Conservation (phyloP, 2,329 filamentous ascomycete species). For the Colletotrichum liaoningense region DNA sequence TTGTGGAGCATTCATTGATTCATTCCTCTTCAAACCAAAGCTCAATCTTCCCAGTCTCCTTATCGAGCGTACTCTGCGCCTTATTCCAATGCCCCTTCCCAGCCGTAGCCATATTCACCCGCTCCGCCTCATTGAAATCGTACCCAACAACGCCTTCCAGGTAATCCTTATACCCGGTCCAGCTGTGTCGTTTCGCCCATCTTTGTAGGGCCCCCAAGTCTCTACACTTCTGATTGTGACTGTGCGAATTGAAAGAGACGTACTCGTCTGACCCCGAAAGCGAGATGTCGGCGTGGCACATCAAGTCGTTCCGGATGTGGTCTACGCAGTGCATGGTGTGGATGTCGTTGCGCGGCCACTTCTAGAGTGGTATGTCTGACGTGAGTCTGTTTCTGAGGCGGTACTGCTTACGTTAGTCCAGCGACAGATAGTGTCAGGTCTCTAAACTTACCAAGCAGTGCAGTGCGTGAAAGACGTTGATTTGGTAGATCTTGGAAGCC, state of each 20-base stretch:
- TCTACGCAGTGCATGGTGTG: constrained; percentile 19
- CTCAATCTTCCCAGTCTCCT: not conserved
- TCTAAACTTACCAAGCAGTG: constrained; percentile 3
- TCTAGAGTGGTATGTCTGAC: constrained; percentile 1
- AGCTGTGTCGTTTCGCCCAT: not conserved
- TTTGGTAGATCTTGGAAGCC: not conserved
- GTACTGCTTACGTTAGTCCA: not conserved
- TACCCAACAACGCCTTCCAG: not conserved
- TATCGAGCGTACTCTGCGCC: constrained; percentile 11
- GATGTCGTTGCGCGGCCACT: constrained; percentile 16
- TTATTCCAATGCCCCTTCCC: not conserved
- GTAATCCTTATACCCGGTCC: not conserved
- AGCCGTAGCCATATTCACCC: not conserved
- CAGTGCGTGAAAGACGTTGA: constrained; percentile 18
- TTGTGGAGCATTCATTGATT: not conserved
- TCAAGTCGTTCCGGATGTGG: constrained; percentile 4
- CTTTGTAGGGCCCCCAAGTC: not conserved
- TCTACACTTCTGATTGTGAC: not conserved
- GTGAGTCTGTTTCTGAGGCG: constrained; percentile 10
- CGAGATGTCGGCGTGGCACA: constrained; percentile 7
- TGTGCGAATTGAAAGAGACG: not conserved
- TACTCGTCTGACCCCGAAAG: constrained; percentile 2
- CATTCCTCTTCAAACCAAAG: constrained; percentile 4
- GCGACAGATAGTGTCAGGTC: rapidly evolving
- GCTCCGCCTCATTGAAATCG: not conserved